These are phyloP conservation scores for Lactarius sanguifluus DNA, from an alignment of 768 basidiomycete species.

Conservation along the genomic window DNA sequence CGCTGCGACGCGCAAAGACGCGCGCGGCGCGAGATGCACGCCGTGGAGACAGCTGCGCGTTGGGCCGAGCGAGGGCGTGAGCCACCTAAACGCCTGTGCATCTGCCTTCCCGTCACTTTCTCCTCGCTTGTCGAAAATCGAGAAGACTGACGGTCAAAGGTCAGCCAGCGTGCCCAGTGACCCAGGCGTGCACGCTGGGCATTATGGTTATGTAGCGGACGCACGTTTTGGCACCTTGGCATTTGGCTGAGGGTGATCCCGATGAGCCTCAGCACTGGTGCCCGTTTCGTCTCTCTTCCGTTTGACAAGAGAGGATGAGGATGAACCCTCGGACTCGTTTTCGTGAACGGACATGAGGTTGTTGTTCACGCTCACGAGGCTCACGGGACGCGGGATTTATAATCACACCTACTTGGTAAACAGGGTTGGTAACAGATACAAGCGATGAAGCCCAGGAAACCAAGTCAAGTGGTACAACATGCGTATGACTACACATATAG, in stretches of 20 bases:
- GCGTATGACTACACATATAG: conserved; percentile 19
- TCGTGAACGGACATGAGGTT: conserved; percentile 14
- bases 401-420: background rate
- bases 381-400: background rate
- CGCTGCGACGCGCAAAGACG: conserved; percentile 61
- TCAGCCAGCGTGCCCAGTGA: background rate
- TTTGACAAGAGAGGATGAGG: conserved; percentile 13
- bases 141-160: conserved; percentile 30
- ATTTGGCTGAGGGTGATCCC: background rate
- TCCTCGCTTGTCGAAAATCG: conserved; percentile 33
- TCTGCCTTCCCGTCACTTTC: conserved; percentile 12
- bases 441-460: background rate
- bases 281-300: conserved; percentile 6
- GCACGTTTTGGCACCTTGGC: conserved; percentile 21
- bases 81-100: conserved; percentile 34
- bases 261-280: conserved; percentile 1
- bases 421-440: conserved; percentile 1
- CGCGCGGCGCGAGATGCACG: conserved; percentile 41
- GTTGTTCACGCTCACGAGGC: background rate
- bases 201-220: background rate
- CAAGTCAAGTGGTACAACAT: conserved; percentile 14
- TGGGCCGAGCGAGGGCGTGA: conserved; percentile 36
- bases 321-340: background rate
- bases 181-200: background rate
- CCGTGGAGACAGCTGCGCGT: conserved; percentile 41